Evolutionary conservation across 2,329 filamentous ascomycete species (phyloP), one percentile per base, ranked within the genome.

Genomic region (Aspergillus proliferans): DNA sequence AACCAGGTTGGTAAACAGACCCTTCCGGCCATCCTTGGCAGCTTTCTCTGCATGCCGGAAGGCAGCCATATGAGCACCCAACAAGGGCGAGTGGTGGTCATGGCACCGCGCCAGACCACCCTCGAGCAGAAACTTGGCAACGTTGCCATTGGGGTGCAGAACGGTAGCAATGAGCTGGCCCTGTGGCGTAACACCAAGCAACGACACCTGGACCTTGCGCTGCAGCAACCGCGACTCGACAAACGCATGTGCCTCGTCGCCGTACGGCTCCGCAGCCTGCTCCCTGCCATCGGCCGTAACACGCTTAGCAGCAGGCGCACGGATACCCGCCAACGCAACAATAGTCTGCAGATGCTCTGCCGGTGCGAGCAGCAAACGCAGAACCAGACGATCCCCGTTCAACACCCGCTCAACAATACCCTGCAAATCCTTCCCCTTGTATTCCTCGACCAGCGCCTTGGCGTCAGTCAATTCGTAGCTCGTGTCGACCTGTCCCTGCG

Each of bases 71-170:
- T 92, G 88, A 45, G 82, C 76, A 41, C 93, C 93, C 9, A 98
- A 81, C 73, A 96, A 78, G 36, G 90, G 94, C 1, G 92, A 95
- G 74, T 98, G 93, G 71, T 93, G 91, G 70, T 98, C 93, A 56
- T 91, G 90, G 75, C 92, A 97, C 62, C 89, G 82, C 38, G 92
- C 93, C 48, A 97, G 78, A 60, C 93, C 93, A 47, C 90, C 88
- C 61, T 92, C 84, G 41, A 98, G 82, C 40, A 98, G 71, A 69
- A 95, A 94, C 57, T 88, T 88, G 54, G 91, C 89, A 67, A 98
- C 95, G 71, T 90, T 95, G 54, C 93, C 93, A 52, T 85, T 83
- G 24, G 91, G 91, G 72, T 98, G 93, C 56, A 91, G 79, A 40
- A 98, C 79, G 45, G 84, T 83, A 49, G 87, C 93, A 47, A 98